phyloP scores from a whole-genome alignment of 768 basidiomycete genomes.

The Auriscalpium orientale region DNA sequence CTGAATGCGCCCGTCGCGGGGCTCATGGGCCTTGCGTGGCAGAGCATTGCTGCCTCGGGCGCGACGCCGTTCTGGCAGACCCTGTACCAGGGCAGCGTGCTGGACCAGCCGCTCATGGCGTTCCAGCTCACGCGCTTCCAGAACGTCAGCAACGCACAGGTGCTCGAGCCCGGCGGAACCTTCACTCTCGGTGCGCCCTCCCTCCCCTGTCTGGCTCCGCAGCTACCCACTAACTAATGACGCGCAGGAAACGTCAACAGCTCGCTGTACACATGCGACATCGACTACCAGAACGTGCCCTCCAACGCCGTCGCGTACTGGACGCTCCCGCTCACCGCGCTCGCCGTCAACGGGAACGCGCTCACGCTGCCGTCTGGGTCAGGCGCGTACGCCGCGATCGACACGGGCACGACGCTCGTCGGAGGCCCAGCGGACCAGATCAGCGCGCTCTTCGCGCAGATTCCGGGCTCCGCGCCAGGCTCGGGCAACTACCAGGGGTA shows the following conservation, averaged over 20 bases:
- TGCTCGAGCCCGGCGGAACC: constrained; percentile 66
- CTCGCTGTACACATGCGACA: constrained; percentile 71
- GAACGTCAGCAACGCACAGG: constrained; percentile 22
- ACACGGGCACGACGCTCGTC: constrained; percentile 93
- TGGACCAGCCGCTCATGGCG: constrained; percentile 67
- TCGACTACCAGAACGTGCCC: constrained; percentile 73
- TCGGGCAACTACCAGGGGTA: constrained; percentile 70
- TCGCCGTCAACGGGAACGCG: constrained; percentile 52
- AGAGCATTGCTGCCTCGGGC: constrained; percentile 60
- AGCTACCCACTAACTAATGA: too few relatives aligned
- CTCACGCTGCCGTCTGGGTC: constrained; percentile 40
- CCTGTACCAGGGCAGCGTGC: constrained; percentile 51
- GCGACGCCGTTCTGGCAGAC: constrained; percentile 83
- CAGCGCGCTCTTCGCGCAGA: constrained; percentile 59
- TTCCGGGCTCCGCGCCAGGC: constrained; percentile 58
- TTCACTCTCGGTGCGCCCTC: too few relatives aligned
- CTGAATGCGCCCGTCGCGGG: constrained; percentile 74
- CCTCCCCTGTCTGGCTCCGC: too few relatives aligned
- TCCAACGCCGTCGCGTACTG: constrained; percentile 58
- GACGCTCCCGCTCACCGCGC: constrained; percentile 61
- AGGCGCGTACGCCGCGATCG: constrained; percentile 71
- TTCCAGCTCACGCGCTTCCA: constrained; percentile 70
- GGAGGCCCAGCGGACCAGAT: constrained; percentile 69
- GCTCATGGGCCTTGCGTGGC: constrained; percentile 80
- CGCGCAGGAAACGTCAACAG: constrained; percentile 46